These are phyloP conservation scores for Trichoderma atroviride DNA, from an alignment of 2,329 filamentous ascomycete genomes.

Conservation along the genomic window DNA sequence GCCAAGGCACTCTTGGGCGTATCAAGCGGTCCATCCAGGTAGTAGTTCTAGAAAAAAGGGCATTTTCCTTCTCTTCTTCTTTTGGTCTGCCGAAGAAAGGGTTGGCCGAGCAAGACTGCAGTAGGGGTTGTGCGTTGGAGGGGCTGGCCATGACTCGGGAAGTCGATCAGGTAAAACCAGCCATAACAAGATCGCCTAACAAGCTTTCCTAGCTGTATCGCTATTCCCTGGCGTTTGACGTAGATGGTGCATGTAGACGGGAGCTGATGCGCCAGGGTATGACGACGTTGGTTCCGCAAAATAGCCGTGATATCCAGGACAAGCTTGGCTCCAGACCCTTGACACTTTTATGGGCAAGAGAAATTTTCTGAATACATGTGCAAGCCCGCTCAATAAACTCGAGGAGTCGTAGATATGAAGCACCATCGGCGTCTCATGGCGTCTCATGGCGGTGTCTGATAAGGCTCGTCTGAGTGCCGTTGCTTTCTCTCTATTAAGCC, in stretches of 20 bases:
- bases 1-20: neutral
- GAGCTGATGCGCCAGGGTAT: constrained; percentile 16
- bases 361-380: constrained; percentile 24
- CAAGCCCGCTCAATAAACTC: constrained; percentile 6
- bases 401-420: constrained; percentile 5
- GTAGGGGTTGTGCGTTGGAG: neutral
- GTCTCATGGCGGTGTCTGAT: constrained; percentile 17
- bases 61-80: neutral
- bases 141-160: constrained; percentile 8
- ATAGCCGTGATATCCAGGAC: constrained; percentile 19
- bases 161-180: constrained; percentile 2
- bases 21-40: constrained; percentile 2
- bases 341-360: neutral
- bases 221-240: neutral
- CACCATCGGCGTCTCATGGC: constrained; percentile 6
- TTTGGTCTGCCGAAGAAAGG: neutral
- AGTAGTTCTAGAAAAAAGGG: neutral
- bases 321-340: constrained; percentile 1
- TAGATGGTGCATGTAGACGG: neutral
- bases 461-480: constrained; percentile 2
- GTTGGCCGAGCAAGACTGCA: neutral
- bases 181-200: neutral
- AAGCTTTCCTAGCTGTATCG: constrained; percentile 14
- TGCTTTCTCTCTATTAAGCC: neutral
- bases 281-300: constrained; percentile 21